These are phyloP conservation scores for Leonotis leonurus DNA, from an alignment of 257 asterid species.

Conservation along the genomic window DNA sequence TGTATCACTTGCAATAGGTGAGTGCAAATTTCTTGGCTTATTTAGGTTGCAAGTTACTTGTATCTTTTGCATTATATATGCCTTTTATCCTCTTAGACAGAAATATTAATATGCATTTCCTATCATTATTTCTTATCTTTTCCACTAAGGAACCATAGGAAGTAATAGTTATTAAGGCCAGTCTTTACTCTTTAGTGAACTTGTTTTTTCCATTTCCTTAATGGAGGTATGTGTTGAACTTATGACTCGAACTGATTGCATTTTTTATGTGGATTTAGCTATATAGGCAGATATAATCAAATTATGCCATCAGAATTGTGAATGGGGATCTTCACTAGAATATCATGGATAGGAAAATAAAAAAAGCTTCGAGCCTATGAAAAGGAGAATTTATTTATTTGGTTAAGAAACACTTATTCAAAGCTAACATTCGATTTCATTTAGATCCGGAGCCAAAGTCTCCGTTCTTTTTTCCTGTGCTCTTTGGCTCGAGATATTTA, in stretches of 20 bases:
- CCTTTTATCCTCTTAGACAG: not conserved
- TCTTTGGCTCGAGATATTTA: slow-evolving; percentile 20
- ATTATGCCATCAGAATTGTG: not conserved
- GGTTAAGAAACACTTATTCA: not conserved
- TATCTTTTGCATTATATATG: slow-evolving; percentile 3
- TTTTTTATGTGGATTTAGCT: not conserved
- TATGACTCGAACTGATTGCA: not conserved
- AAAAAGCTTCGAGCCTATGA: not conserved
- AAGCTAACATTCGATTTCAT: slow-evolving; percentile 5
- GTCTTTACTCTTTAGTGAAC: not conserved
- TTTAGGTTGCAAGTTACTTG: not conserved
- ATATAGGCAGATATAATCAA: not conserved
- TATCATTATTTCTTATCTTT: not conserved
- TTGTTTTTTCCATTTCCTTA: not conserved
- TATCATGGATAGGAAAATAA: not conserved
- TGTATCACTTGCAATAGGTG: slow-evolving; percentile 81
- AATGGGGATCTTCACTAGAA: not conserved
- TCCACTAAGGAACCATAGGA: not conserved
- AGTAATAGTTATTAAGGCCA: not conserved
- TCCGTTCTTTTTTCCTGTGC: slow-evolving; percentile 2
- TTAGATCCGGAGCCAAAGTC: slow-evolving; percentile 22
- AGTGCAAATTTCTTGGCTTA: not conserved
- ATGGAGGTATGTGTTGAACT: not conserved
- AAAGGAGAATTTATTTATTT: not conserved
- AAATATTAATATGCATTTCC: not conserved